Percentiles rank a stretch among this genome's conserved stretches.
These are phyloP conservation scores for Funneliformis mosseae DNA, from an alignment of 192 early-diverging fungal species.

Conservation along the genomic window DNA sequence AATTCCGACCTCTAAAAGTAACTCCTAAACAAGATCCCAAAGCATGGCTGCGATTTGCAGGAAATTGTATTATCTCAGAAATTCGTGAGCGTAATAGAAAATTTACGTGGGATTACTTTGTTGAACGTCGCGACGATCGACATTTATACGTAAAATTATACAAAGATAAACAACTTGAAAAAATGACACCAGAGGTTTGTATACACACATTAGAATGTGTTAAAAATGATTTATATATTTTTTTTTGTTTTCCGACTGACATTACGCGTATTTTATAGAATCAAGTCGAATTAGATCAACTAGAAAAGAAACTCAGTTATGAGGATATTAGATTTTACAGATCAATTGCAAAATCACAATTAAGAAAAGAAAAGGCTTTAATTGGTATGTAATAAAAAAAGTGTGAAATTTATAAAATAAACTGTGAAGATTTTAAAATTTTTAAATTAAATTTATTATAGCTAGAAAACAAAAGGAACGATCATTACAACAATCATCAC, in stretches of 20 bases:
- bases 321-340: slow-evolving; percentile 91
- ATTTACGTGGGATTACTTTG: slow-evolving; percentile 85
- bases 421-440: too few species aligned
- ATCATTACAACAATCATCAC: neutral
- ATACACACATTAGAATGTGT: neutral
- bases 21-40: slow-evolving; percentile 82
- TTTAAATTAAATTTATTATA: slow-evolving; percentile 10
- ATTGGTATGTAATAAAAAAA: slow-evolving; percentile 58
- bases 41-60: slow-evolving; percentile 82
- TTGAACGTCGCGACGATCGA: slow-evolving; percentile 81
- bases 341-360: slow-evolving; percentile 67
- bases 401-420: too few species aligned
- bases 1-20: slow-evolving; percentile 82
- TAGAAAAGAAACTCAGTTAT: slow-evolving; percentile 81
- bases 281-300: slow-evolving; percentile 52
- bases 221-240: neutral
- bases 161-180: slow-evolving; percentile 58
- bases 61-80: slow-evolving; percentile 76
- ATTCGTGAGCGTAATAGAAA: slow-evolving; percentile 83
- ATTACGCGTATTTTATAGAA: slow-evolving; percentile 51
- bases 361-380: slow-evolving; percentile 73
- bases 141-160: slow-evolving; percentile 76
- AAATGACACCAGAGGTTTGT: slow-evolving; percentile 44
- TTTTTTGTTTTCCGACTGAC: neutral
- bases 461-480: slow-evolving; percentile 7